Evolutionary conservation across 495 filamentous ascomycete genomes (phyloP), one percentile per base, ranked within the genome.

Genomic region (Penicillium bialowiezense): DNA sequence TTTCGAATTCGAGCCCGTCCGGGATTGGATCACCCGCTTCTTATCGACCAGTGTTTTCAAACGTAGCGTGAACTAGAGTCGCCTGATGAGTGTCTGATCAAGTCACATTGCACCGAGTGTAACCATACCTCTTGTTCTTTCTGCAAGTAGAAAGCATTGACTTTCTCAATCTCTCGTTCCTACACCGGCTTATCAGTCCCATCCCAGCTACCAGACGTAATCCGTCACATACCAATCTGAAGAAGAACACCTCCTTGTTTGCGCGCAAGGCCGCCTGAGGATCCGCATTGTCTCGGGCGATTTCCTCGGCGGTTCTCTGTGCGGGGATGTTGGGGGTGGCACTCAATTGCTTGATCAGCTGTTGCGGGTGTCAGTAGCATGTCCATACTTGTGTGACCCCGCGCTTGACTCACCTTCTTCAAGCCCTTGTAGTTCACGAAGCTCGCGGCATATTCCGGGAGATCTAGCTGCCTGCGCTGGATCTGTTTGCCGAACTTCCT

Each of bases 401-500:
- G 26, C 33, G 5, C 13, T 23, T 15, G 29, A 38, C 54, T 43
- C 23, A 96, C 93, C 87, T 97, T 97, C 70, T 98, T 98, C 54
- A 98, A 77, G 46, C 89, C 92, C 74, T 98, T 98, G 75, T 98
- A 98, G 72, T 98, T 97, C 42, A 97, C 91, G 66, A 98, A 97
- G 71, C 90, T 96, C 41, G 92, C 90, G 39, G 92, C 93, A 86
- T 98, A 98, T 79, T 98, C 93, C 29, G 93, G 93, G 28, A 98
- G 89, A 70, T 98, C 93, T 59, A 98, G 89, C 76, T 97, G 92
- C 67, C 91, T 85, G 78, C 93, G 96, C 75, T 97, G 95, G 55
- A 97, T 93, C 60, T 96, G 87, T 79, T 98, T 98, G 67, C 93
- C 93, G 76, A 97, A 98, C 82, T 98, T 97, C 93, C 93, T 98